Evolutionary conservation across 805 yeast genomes (phyloP).

Genomic region (Candida silvatica): DNA sequence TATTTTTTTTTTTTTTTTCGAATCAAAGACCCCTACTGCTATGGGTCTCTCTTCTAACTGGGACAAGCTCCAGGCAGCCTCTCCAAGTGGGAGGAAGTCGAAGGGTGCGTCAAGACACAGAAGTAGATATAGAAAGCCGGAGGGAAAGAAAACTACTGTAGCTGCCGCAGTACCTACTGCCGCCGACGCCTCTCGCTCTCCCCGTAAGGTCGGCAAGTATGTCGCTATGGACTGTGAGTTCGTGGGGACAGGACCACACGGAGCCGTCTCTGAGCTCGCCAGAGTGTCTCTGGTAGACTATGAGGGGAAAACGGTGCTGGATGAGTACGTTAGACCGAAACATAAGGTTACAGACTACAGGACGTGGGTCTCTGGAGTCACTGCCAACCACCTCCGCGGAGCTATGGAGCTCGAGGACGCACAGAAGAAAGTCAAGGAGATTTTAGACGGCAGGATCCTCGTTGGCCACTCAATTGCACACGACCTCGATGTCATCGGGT

Average conservation of each 20-base stretch:
- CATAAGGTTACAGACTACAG: constrained; percentile 84
- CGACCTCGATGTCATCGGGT: constrained; percentile 59
- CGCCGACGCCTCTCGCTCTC: too few species aligned
- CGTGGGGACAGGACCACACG: constrained; percentile 82
- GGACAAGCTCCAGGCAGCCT: too few species aligned
- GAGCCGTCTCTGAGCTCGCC: constrained; percentile 64
- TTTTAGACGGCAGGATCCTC: constrained; percentile 47
- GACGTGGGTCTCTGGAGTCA: constrained; percentile 85
- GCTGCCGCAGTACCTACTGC: neutral
- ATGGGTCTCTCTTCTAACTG: too few species aligned
- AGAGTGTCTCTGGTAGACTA: constrained; percentile 83
- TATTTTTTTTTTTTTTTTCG: too few species aligned
- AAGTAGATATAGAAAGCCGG: too few species aligned
- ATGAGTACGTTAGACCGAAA: constrained; percentile 65
- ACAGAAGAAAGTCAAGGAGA: constrained; percentile 42
- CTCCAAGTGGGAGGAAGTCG: too few species aligned
- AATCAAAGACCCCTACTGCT: too few species aligned
- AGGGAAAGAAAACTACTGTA: too few species aligned
- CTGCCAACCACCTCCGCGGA: constrained; percentile 55
- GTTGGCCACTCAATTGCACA: constrained; percentile 85
- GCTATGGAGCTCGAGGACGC: constrained; percentile 67
- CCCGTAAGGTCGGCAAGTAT: constrained; percentile 62
- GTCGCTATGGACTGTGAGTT: constrained; percentile 90
- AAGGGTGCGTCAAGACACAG: too few species aligned
- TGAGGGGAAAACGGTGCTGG: constrained; percentile 65